Evolutionary conservation across 1,284 basidiomycete species (phyloP), one percentile per base, ranked within the genome.

Genomic region (Bjerkandera adusta): DNA sequence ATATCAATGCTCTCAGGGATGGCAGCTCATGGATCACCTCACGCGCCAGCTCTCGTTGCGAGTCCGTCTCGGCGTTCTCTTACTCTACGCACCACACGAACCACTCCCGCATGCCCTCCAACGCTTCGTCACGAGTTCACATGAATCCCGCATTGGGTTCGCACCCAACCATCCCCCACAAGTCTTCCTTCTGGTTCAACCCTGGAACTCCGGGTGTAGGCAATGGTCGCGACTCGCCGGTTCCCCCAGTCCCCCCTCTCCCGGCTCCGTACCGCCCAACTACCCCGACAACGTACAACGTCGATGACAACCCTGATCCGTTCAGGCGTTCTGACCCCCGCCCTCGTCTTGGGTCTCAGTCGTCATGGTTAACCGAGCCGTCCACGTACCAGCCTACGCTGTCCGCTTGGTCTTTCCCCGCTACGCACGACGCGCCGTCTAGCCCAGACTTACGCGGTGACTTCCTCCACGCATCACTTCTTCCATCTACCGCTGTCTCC

Each of bases 1-100:
- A 87, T 43, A 68, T 87, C 45, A 80, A 86, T 50, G 81, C 68
- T 6, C 70, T 86, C 45, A 77, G 79, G 32, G 83, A 86, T 52
- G 82, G 83, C 38, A 78, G 77, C 45, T 86, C 85, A 13, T 87
- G 85, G 85, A 78, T 88, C 49, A 85, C 85, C 1, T 86, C 84
- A 36, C 72, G 76, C 34, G 70, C 75, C 3, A 73, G 71, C 52
- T 68, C 81, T n/a, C 75, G 72, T 30, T 76, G 68, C 44, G 71
- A 75, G 37, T 83, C 82, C 1, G 64, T 78, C 15, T 85, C 83
- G 8, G 73, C 75, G 15, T 86, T 83, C 74, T 85, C 83, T 1
- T 85, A 85, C 62, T 81, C 82, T 1, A 85, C 83, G 1, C 77
- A 79, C 55, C 74, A 79, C 40, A 77, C 77, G 4, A 56, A 57